phyloP scores from a whole-genome alignment of 176 grass and related monocot species.

The Musa troglodytarum region DNA sequence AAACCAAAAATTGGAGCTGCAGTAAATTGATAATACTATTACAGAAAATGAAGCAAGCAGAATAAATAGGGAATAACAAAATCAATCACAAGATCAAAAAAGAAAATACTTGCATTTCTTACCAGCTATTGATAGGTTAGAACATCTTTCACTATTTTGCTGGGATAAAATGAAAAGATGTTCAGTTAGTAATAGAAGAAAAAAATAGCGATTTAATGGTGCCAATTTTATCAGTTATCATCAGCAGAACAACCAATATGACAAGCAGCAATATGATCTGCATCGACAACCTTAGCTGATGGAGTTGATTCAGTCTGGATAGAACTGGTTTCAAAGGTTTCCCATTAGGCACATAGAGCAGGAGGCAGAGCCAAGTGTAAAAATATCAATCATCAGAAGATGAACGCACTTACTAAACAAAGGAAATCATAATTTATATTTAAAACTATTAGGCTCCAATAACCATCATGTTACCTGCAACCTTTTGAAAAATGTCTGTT shows the following conservation, averaged over 20 bases:
- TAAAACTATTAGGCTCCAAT: not conserved
- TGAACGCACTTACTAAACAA: slow-evolving; percentile 60
- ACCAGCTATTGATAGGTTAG: not conserved
- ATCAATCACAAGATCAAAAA: not conserved
- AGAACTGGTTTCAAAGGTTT: slow-evolving; percentile 28
- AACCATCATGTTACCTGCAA: slow-evolving; percentile 51
- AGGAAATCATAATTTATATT: slow-evolving; percentile 25
- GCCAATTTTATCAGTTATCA: slow-evolving; percentile 34
- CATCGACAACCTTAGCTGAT: slow-evolving; percentile 25
- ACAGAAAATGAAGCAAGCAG: not conserved
- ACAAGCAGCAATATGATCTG: slow-evolving; percentile 61
- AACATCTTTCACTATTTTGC: not conserved
- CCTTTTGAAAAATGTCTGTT: slow-evolving; percentile 69
- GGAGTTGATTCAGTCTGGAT: slow-evolving; percentile 6
- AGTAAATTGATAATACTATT: not conserved
- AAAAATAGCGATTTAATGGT: not conserved
- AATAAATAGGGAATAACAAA: not conserved
- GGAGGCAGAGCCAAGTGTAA: slow-evolving; percentile 75
- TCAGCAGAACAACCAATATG: slow-evolving; percentile 78
- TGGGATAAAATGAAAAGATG: not conserved
- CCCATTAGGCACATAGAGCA: slow-evolving; percentile 49
- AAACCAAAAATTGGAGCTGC: not conserved
- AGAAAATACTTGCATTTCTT: not conserved
- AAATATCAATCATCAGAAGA: slow-evolving; percentile 72
- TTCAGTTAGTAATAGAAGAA: not conserved